Conservation (phyloP, 257 asterid genomes). For the Craterostigma plantagineum region DNA sequence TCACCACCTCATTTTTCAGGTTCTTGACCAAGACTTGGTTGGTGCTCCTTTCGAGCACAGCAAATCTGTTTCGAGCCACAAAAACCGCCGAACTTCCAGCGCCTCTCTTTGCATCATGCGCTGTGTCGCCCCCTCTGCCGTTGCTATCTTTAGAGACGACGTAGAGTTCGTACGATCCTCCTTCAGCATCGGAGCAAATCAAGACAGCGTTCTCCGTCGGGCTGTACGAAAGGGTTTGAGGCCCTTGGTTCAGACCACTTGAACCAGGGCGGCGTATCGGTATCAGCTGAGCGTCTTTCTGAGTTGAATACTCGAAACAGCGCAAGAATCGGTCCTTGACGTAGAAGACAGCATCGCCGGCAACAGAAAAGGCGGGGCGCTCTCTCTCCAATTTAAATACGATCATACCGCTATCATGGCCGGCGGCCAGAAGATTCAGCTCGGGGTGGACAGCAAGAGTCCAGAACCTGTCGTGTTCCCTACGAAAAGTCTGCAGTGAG, state of each 20-base stretch:
- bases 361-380: constrained; percentile 81
- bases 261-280: constrained; percentile 94
- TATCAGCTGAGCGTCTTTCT: constrained; percentile 69
- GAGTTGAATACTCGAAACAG: constrained; percentile 66
- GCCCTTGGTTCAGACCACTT: constrained; percentile 65
- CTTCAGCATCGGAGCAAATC: constrained; percentile 78
- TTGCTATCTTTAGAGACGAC: constrained; percentile 60
- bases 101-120: constrained; percentile 88
- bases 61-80: constrained; percentile 85
- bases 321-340: constrained; percentile 82
- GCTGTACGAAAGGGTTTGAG: constrained; percentile 72
- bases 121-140: constrained; percentile 69
- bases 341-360: constrained; percentile 66
- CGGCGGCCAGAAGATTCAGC: constrained; percentile 96
- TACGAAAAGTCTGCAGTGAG: constrained; percentile 84
- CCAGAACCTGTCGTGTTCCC: constrained; percentile 99
- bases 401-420: constrained; percentile 98
- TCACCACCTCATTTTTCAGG: constrained; percentile 55
- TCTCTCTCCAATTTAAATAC: constrained; percentile 98
- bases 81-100: constrained; percentile 83
- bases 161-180: constrained; percentile 92
- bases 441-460: constrained; percentile 92
- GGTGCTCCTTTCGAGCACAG: constrained; percentile 81
- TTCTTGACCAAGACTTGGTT: constrained; percentile 73
- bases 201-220: constrained; percentile 86